Conservation (phyloP, 768 basidiomycete genomes). For the Amyloporia xantha region DNA sequence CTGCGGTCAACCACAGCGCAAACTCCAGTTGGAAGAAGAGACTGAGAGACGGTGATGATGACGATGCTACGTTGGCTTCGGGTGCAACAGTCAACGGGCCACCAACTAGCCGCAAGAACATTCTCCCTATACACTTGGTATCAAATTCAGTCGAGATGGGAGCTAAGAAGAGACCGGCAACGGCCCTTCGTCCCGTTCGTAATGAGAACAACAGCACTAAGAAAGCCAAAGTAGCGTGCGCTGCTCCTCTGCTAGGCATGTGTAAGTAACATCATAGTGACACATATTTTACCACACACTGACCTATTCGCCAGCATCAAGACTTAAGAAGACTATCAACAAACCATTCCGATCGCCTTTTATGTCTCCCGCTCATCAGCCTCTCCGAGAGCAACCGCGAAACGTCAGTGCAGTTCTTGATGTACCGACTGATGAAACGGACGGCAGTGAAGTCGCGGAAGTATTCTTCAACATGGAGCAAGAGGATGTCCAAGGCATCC, state of each 20-base stretch:
- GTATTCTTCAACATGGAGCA: not conserved
- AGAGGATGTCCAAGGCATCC: not conserved
- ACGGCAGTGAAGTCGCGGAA: not conserved
- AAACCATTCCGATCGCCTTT: slow-evolving; percentile 27
- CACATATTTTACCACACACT: not conserved
- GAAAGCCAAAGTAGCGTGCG: not conserved
- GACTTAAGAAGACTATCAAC: slow-evolving; percentile 7
- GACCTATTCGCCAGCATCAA: slow-evolving; percentile 5
- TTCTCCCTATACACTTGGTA: no score
- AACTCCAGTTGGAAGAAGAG: not conserved
- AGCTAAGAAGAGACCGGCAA: no score
- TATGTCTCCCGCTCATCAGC: slow-evolving; percentile 13
- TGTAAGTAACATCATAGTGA: slow-evolving; percentile 4
- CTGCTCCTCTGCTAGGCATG: slow-evolving; percentile 4
- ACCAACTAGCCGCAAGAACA: no score
- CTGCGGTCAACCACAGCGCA: no score
- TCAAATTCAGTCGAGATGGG: no score
- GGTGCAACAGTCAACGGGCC: no score
- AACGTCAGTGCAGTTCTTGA: not conserved
- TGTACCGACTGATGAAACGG: no score
- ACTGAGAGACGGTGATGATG: not conserved
- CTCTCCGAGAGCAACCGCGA: not conserved
- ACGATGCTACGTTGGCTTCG: not conserved
- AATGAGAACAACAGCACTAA: not conserved
- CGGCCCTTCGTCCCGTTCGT: no score